These are phyloP conservation scores for Phaeotremella skinneri DNA, from an alignment of 768 basidiomycete species.

Conservation along the genomic window DNA sequence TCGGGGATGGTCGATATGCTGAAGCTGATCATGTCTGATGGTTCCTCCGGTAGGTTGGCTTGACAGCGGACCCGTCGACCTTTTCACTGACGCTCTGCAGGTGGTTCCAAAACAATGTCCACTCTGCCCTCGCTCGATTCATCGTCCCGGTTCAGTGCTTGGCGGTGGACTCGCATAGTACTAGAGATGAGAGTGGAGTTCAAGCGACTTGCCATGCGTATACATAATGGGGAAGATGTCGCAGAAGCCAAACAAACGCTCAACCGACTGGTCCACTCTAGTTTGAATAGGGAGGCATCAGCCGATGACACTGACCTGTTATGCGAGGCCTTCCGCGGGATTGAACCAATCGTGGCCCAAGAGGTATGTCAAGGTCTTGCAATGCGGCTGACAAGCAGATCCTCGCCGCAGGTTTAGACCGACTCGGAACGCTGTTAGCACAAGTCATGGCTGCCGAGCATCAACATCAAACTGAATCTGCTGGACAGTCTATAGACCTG, in stretches of 20 bases:
- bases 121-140: slow-evolving; percentile 17
- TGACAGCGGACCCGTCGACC: neutral
- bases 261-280: slow-evolving; percentile 27
- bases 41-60: slow-evolving; percentile 17
- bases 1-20: slow-evolving; percentile 44
- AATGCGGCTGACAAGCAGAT: slow-evolving; percentile 24
- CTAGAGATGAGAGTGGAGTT: slow-evolving; percentile 47
- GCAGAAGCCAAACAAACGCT: slow-evolving; percentile 30
- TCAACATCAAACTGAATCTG: slow-evolving; percentile 14
- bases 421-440: slow-evolving; percentile 27
- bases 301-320: slow-evolving; percentile 45
- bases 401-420: slow-evolving; percentile 37
- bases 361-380: slow-evolving; percentile 26
- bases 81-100: neutral
- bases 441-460: slow-evolving; percentile 34
- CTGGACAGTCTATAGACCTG: slow-evolving; percentile 25
- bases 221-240: slow-evolving; percentile 28
- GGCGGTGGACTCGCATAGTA: slow-evolving; percentile 47
- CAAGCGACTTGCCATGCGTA: slow-evolving; percentile 37
- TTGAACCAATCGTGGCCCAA: slow-evolving; percentile 35
- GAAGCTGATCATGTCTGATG: slow-evolving; percentile 45
- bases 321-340: slow-evolving; percentile 44
- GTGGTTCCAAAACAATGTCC: slow-evolving; percentile 7
- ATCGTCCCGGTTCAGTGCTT: slow-evolving; percentile 35
- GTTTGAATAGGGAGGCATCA: slow-evolving; percentile 29